Conservation (phyloP, 306 rosid species). For the Rubus parviflorus region DNA sequence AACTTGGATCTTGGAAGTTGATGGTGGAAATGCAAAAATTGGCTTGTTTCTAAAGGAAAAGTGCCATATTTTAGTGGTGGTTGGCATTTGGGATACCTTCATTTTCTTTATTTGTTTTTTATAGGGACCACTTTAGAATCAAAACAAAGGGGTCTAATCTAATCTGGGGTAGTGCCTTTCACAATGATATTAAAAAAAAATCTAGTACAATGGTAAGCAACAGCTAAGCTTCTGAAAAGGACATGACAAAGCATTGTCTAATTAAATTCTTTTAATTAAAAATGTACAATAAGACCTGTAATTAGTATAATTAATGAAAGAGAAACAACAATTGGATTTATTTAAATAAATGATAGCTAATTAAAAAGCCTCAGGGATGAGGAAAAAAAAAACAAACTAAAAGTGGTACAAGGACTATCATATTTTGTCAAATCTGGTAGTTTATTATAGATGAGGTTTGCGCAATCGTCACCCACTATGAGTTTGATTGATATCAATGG, state of each 20-base stretch:
- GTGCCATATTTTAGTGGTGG: slow-evolving; percentile 16
- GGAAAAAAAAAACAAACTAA: not conserved
- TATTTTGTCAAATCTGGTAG: not conserved
- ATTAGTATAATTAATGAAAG: slow-evolving; percentile 3
- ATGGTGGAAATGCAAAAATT: slow-evolving; percentile 32
- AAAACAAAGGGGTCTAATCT: slow-evolving; percentile 17
- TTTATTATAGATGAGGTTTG: not conserved
- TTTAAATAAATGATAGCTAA: not conserved
- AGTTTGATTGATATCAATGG: not conserved
- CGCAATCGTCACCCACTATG: not conserved
- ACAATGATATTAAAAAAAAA: slow-evolving; percentile 24
- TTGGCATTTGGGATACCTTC: slow-evolving; percentile 18
- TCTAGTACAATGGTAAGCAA: slow-evolving; percentile 19
- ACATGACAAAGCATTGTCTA: slow-evolving; percentile 7
- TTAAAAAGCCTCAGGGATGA: not conserved
- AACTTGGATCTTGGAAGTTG: slow-evolving; percentile 24
- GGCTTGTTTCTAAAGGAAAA: slow-evolving; percentile 31
- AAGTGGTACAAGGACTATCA: not conserved
- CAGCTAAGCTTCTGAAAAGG: slow-evolving; percentile 44
- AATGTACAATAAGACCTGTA: not conserved
- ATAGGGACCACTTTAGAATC: slow-evolving; percentile 31
- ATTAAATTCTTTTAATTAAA: not conserved
- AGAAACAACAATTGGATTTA: not conserved
- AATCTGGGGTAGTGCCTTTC: slow-evolving; percentile 36
- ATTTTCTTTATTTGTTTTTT: slow-evolving; percentile 5